Evolutionary conservation across 768 basidiomycete genomes (phyloP), one percentile per base, ranked within the genome.

Genomic region (Pleurotus ostreatus): DNA sequence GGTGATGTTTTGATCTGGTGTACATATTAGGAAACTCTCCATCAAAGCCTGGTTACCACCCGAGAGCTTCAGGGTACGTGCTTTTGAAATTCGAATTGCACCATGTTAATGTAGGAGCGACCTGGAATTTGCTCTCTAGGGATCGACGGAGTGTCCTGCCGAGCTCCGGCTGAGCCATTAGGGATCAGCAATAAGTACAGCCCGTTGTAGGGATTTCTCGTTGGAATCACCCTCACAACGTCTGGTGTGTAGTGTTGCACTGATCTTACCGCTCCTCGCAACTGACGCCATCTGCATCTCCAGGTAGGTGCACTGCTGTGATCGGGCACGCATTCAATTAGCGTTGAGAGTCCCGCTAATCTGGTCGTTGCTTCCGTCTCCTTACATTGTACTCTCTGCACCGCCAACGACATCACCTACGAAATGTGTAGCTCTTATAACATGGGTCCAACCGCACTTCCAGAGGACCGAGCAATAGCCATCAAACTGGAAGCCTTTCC

Each of bases 401-500:
- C 79, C 68, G 79, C 79, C 74, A 43, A 34, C 65, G 41, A 40
- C 51, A 60, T 62, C 58, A 49, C 13, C 26, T 22, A 7, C 51
- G 39, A 22, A 7, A 53, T 53, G 51, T 41, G 51, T 53, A 53
- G 38, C 38, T 40, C 51, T 53, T 53, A 53, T 53, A 53, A 40
- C 39, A 25, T 20, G 51, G 18, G 12, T 40, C 51, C 37, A 41
- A 40, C 13, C 39, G 12, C 39, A 40, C 64, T 67, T 66, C 64
- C 74, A 73, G 74, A 66, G 70, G 64, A 65, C 64, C 59, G 63
- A 57, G 57, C 60, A 56, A 59, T 61, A 56, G 65, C 66, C 68
- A 76, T 81, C 77, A 79, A 83, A 78, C 70, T 74, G 61, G 78
- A 81, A 66, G 60, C 67, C 55, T 53, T 56, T 51, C 23, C 38